A percentile compares a stretch with the other conserved stretches of the same genome.
phyloP scores from a whole-genome alignment of 2,329 filamentous ascomycete genomes.

The Aureobasidium melanogenum region DNA sequence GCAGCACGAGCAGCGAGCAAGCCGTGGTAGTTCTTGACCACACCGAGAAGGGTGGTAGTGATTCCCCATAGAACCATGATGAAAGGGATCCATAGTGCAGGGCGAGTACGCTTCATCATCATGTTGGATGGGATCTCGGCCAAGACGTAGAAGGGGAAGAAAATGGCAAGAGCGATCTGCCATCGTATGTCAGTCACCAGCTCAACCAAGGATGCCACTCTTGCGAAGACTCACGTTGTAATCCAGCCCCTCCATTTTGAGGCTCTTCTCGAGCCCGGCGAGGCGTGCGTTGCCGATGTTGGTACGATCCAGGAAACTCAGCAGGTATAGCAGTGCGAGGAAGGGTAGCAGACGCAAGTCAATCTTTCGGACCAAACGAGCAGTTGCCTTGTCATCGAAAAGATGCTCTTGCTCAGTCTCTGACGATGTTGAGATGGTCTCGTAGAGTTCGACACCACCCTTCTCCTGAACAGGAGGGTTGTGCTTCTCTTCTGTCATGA shows the following conservation, averaged over 20 bases:
- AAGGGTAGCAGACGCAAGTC: conserved; percentile 45
- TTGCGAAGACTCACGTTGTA: conserved; percentile 47
- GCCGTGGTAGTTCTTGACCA: conserved; percentile 22
- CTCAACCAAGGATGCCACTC: neutral
- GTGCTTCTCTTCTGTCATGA: conserved; percentile 3
- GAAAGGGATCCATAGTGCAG: conserved; percentile 22
- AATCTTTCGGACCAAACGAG: conserved; percentile 39
- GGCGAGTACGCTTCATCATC: conserved; percentile 26
- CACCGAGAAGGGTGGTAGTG: conserved; percentile 23
- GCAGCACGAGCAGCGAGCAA: conserved; percentile 21
- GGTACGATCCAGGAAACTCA: conserved; percentile 46
- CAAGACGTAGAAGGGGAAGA: conserved; percentile 47
- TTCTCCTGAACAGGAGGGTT: conserved; percentile 3
- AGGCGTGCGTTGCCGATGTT: conserved; percentile 49
- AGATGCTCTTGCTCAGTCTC: neutral
- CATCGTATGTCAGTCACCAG: neutral
- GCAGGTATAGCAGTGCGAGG: conserved; percentile 47
- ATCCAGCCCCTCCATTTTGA: conserved; percentile 53
- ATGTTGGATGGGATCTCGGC: conserved; percentile 22
- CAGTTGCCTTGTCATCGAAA: conserved; percentile 16
- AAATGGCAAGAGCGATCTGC: conserved; percentile 61
- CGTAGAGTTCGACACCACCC: conserved; percentile 11
- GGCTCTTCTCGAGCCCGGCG: conserved; percentile 46
- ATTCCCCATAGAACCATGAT: conserved; percentile 25
- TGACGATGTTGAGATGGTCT: conserved; percentile 6